These are phyloP conservation scores for Austropuccinia psidii DNA, from an alignment of 1,284 basidiomycete species.

Conservation along the genomic window DNA sequence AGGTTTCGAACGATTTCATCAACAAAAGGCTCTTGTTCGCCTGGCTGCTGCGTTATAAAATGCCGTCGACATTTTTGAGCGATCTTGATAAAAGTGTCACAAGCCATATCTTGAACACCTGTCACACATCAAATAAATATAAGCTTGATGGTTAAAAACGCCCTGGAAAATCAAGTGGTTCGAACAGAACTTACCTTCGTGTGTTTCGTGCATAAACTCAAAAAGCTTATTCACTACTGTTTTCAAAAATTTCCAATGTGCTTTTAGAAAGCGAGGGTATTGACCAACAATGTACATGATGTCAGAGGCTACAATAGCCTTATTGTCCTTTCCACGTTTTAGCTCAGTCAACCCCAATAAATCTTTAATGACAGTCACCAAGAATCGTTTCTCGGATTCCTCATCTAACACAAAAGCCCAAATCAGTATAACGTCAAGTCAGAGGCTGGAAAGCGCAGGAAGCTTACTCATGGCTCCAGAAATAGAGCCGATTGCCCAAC, in stretches of 20 bases:
- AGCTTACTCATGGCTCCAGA: slow-evolving; percentile 76
- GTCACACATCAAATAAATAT: background rate
- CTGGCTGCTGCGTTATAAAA: slow-evolving; percentile 97
- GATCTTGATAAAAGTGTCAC: slow-evolving; percentile 99
- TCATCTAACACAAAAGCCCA: slow-evolving; percentile 56
- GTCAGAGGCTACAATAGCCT: slow-evolving; percentile 97
- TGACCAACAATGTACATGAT: slow-evolving; percentile 99
- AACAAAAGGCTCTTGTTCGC: slow-evolving; percentile 94
- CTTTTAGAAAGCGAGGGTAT: slow-evolving; percentile 98
- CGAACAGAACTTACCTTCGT: slow-evolving; percentile 60
- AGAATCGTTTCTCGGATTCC: slow-evolving; percentile 97
- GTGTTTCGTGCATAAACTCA: slow-evolving; percentile 99
- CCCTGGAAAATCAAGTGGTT: background rate
- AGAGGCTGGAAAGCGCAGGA: background rate
- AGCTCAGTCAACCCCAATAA: slow-evolving; percentile 92
- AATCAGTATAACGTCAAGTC: background rate
- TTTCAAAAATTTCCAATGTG: slow-evolving; percentile 99
- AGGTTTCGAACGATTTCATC: slow-evolving; percentile 91
- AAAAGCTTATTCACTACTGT: slow-evolving; percentile 99
- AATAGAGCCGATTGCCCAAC: slow-evolving; percentile 99
- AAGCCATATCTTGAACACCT: slow-evolving; percentile 97
- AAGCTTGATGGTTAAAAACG: background rate
- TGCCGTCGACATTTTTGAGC: slow-evolving; percentile 97
- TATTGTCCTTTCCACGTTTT: slow-evolving; percentile 99
- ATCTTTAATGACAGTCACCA: slow-evolving; percentile 99